phyloP scores from a whole-genome alignment of 169 alveolate species.

The Plasmodium malariae region DNA sequence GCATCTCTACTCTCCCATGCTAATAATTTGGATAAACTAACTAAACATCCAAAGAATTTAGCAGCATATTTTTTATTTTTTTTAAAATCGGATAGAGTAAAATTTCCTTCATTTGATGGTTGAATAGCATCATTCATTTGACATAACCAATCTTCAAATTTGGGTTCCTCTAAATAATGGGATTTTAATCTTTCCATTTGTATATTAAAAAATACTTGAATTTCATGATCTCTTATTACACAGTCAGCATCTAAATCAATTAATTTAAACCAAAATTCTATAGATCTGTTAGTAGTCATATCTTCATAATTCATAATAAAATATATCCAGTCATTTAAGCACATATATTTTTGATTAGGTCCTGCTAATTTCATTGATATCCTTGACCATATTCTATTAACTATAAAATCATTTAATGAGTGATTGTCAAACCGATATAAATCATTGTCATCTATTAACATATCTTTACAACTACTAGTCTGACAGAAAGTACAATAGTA shows the following conservation, averaged over 20 bases:
- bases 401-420: conserved; percentile 72
- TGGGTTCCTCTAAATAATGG: conserved; percentile 76
- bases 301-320: conserved; percentile 75
- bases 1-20: conserved; percentile 78
- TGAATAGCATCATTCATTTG: conserved; percentile 78
- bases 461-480: conserved; percentile 76
- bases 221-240: conserved; percentile 76
- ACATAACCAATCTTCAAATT: conserved; percentile 76
- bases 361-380: conserved; percentile 64
- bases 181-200: conserved; percentile 75
- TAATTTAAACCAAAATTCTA: conserved; percentile 74
- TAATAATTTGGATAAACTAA: conserved; percentile 68
- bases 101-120: conserved; percentile 67
- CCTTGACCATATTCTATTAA: conserved; percentile 72
- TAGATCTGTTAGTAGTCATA: conserved; percentile 65
- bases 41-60: conserved; percentile 69
- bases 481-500: conserved; percentile 75
- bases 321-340: conserved; percentile 74
- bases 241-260: conserved; percentile 75
- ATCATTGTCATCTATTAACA: conserved; percentile 75
- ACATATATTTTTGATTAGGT: conserved; percentile 76
- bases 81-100: conserved; percentile 73
- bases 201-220: conserved; percentile 68
- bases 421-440: conserved; percentile 73
- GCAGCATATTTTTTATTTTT: conserved; percentile 74